These are phyloP conservation scores for Gymnopilus dilepis DNA, from an alignment of 768 basidiomycete genomes.

Conservation along the genomic window DNA sequence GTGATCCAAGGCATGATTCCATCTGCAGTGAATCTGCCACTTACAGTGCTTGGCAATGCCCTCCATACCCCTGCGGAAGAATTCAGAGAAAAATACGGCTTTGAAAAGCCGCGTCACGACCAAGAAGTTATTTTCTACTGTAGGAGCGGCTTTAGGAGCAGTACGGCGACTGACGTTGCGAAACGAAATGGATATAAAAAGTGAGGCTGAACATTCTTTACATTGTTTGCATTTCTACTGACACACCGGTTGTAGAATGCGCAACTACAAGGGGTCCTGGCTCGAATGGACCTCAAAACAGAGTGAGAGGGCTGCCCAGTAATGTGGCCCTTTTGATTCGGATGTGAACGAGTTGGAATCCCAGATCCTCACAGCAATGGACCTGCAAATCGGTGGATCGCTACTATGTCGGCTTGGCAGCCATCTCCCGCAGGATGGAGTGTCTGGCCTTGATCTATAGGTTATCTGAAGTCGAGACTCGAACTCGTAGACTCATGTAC, in stretches of 20 bases:
- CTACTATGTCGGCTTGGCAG: too few species aligned
- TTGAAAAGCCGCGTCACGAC: conserved; percentile 68
- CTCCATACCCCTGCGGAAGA: conserved; percentile 58
- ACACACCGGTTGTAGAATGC: conserved; percentile 41
- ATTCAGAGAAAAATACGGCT: conserved; percentile 72
- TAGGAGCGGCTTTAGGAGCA: conserved; percentile 83
- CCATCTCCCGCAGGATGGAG: too few species aligned
- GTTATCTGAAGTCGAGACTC: too few species aligned
- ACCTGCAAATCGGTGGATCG: too few species aligned
- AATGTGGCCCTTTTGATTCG: neutral
- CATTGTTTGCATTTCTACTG: neutral
- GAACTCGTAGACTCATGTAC: too few species aligned
- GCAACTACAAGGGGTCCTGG: conserved; percentile 90
- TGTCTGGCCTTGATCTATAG: too few species aligned
- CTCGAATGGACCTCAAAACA: conserved; percentile 77
- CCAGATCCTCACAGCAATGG: too few species aligned
- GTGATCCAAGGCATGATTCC: conserved; percentile 93
- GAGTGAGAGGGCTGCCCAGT: conserved; percentile 33
- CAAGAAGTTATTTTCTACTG: conserved; percentile 92
- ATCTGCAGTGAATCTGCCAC: conserved; percentile 87
- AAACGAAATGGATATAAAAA: conserved; percentile 82
- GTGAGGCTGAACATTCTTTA: conserved; percentile 47
- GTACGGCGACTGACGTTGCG: conserved; percentile 82
- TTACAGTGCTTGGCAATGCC: conserved; percentile 74
- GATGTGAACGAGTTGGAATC: too few species aligned